phyloP scores from a whole-genome alignment of 768 basidiomycete species.

The Phanerodontia chrysosporium region DNA sequence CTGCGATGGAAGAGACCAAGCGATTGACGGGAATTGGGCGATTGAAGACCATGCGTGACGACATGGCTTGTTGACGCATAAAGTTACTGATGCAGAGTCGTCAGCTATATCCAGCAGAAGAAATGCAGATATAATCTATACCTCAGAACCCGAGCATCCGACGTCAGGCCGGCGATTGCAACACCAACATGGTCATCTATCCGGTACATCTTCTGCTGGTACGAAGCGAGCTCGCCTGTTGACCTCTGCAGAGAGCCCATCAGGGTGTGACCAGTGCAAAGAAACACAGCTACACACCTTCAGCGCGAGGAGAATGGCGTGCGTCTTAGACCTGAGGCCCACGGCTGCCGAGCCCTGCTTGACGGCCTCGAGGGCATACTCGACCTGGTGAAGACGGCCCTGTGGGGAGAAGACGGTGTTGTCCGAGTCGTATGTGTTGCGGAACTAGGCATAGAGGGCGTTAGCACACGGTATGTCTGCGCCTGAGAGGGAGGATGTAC shows the following conservation, averaged over 20 bases:
- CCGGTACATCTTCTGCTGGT: conserved; percentile 99
- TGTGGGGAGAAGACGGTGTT: conserved; percentile 97
- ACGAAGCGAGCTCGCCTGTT: conserved; percentile 96
- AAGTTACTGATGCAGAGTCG: conserved; percentile 68
- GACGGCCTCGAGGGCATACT: conserved; percentile 98
- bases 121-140: conserved; percentile 25
- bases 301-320: conserved; percentile 86
- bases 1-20: conserved; percentile 89
- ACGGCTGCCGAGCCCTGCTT: conserved; percentile 99
- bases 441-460: conserved; percentile 47
- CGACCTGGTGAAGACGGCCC: conserved; percentile 94
- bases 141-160: conserved; percentile 97
- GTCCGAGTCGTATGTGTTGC: conserved; percentile 98
- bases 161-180: conserved; percentile 97
- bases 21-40: conserved; percentile 92
- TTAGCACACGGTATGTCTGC: background rate
- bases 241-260: conserved; percentile 65
- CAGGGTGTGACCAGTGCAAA: background rate
- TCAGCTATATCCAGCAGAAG: background rate
- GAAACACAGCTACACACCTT: conserved; percentile 55
- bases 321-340: conserved; percentile 91
- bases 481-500: background rate
- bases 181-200: conserved; percentile 99
- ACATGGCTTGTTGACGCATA: conserved; percentile 99
- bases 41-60: conserved; percentile 91